These are phyloP conservation scores for Xylaria polymorpha DNA, from an alignment of 2,329 filamentous ascomycete genomes.

Conservation along the genomic window DNA sequence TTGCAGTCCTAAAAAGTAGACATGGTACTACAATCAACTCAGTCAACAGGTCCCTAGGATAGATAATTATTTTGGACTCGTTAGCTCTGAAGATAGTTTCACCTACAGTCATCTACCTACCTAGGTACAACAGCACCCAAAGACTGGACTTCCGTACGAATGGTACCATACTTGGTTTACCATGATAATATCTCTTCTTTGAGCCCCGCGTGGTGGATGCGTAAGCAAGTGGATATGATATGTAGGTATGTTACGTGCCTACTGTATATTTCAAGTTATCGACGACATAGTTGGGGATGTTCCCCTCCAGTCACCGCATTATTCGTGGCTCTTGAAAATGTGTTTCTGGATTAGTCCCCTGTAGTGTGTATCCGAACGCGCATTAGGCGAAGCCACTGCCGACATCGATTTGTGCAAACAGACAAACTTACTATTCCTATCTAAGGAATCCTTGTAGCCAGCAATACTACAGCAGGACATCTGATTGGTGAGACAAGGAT, in stretches of 20 bases:
- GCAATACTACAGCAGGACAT: background rate
- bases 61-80: too few relatives aligned
- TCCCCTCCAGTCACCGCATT: background rate
- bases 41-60: too few relatives aligned
- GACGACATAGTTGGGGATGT: background rate
- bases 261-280: background rate
- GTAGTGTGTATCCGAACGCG: background rate
- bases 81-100: too few relatives aligned
- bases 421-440: conserved; percentile 3
- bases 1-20: too few relatives aligned
- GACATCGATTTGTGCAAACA: background rate
- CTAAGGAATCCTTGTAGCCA: background rate
- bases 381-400: conserved; percentile 3
- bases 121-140: too few relatives aligned
- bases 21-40: too few relatives aligned
- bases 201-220: too few relatives aligned
- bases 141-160: too few relatives aligned
- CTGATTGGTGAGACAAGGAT: conserved; percentile 18
- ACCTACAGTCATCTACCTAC: background rate
- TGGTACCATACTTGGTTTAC: too few relatives aligned
- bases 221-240: too few relatives aligned
- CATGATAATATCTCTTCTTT: too few relatives aligned
- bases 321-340: background rate
- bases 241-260: too few relatives aligned
- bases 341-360: background rate